A percentile compares a stretch with the other conserved stretches of the same genome.
Evolutionary conservation across 1,284 basidiomycete genomes (phyloP).

Genomic region (Takashimella tepidaria): DNA sequence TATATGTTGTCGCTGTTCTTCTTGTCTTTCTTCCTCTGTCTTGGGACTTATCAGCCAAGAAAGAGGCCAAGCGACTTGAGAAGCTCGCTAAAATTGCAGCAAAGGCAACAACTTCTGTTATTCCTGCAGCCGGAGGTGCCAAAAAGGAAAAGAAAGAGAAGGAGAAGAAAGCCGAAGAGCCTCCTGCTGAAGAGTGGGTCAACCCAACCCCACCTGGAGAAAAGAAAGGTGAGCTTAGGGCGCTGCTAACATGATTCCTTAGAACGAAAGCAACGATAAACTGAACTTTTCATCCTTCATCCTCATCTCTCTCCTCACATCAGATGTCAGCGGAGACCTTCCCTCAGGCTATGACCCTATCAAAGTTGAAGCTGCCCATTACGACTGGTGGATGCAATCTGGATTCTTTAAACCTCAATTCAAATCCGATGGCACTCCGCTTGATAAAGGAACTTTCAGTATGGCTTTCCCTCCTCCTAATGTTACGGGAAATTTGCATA

Average conservation of each 20-base stretch:
- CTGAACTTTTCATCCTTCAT: too few relatives aligned
- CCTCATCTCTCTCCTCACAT: constrained; percentile 4
- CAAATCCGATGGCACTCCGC: constrained; percentile 54
- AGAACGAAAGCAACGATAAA: too few relatives aligned
- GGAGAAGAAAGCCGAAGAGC: constrained; percentile 58
- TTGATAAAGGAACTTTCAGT: constrained; percentile 68
- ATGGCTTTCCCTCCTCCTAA: constrained; percentile 96
- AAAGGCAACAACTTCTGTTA: constrained; percentile 49
- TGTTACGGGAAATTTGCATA: constrained; percentile 93
- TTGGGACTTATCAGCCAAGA: constrained; percentile 54
- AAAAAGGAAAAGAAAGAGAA: constrained; percentile 72
- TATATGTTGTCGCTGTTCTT: too few relatives aligned
- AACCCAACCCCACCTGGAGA: constrained; percentile 81
- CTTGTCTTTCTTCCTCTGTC: too few relatives aligned
- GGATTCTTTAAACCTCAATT: constrained; percentile 85
- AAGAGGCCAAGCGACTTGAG: constrained; percentile 62
- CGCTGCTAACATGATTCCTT: too few relatives aligned
- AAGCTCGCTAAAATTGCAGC: constrained; percentile 63
- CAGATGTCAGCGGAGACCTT: constrained; percentile 67
- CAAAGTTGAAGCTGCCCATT: constrained; percentile 94
- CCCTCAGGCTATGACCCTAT: constrained; percentile 94
- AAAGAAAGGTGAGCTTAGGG: constrained; percentile 81
- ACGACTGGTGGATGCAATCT: constrained; percentile 92
- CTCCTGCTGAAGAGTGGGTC: constrained; percentile 61
- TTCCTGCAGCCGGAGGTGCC: constrained; percentile 48